These are phyloP conservation scores for Boletus reticulatus DNA, from an alignment of 768 basidiomycete species.

Conservation along the genomic window DNA sequence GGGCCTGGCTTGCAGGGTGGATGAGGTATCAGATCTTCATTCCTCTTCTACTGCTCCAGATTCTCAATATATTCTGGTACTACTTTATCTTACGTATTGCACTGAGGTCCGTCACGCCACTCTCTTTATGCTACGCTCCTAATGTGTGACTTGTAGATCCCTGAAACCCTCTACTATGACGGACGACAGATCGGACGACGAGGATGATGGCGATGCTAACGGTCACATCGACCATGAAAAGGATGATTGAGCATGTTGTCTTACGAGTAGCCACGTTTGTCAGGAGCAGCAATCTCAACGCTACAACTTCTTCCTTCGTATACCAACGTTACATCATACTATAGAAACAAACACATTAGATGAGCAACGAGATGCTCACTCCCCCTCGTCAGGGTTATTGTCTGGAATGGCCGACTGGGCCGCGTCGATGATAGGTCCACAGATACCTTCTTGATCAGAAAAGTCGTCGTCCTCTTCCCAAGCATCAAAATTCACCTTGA, in stretches of 20 bases:
- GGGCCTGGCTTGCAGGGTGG: conserved; percentile 73
- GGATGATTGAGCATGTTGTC: conserved; percentile 25
- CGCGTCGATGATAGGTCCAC: conserved; percentile 23
- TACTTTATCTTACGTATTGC: conserved; percentile 78
- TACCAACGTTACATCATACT: conserved; percentile 7
- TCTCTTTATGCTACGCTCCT: neutral
- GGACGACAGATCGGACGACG: conserved; percentile 84
- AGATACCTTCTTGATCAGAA: conserved; percentile 44
- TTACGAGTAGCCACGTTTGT: neutral
- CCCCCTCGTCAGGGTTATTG: neutral
- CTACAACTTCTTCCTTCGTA: conserved; percentile 2
- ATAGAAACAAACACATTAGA: conserved; percentile 1
- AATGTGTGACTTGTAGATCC: conserved; percentile 41
- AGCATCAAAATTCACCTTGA: conserved; percentile 57
- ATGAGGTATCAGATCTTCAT: conserved; percentile 79
- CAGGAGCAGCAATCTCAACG: conserved; percentile 2
- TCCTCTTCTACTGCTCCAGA: conserved; percentile 72
- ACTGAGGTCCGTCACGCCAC: conserved; percentile 49
- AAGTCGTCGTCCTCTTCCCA: conserved; percentile 56
- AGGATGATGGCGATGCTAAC: conserved; percentile 47
- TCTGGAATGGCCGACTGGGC: conserved; percentile 2
- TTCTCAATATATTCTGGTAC: conserved; percentile 94
- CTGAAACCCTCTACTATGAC: conserved; percentile 44
- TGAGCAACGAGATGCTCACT: neutral
- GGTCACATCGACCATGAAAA: conserved; percentile 28